Conservation (phyloP, 495 filamentous ascomycete genomes). For the Daldinia grandis region DNA sequence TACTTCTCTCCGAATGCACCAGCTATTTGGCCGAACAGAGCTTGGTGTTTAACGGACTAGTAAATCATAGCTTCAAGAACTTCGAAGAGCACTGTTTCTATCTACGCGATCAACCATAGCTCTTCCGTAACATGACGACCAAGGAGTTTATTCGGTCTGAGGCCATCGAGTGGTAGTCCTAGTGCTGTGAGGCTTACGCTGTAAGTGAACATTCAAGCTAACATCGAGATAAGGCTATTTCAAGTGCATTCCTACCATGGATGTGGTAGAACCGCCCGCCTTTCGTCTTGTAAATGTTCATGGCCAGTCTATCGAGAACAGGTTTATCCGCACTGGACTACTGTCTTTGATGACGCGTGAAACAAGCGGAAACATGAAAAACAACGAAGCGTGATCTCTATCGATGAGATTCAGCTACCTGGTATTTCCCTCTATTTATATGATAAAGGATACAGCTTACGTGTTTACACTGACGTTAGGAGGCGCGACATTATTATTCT, state of each 20-base stretch:
- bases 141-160: slow-evolving; percentile 43
- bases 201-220: neutral
- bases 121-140: slow-evolving; percentile 46
- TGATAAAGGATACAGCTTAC: neutral
- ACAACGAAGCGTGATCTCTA: neutral
- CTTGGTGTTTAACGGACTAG: neutral
- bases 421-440: neutral
- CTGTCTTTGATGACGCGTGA: neutral
- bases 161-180: slow-evolving; percentile 4
- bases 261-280: slow-evolving; percentile 59
- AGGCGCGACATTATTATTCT: neutral
- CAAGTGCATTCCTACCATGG: slow-evolving; percentile 49
- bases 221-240: neutral
- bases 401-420: neutral
- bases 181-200: neutral
- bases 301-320: slow-evolving; percentile 26
- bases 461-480: neutral
- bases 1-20: neutral
- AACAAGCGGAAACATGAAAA: neutral
- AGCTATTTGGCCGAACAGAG: neutral
- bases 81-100: slow-evolving; percentile 15
- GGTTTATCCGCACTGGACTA: neutral
- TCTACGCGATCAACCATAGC: slow-evolving; percentile 41
- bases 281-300: slow-evolving; percentile 62
- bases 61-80: neutral